A percentile compares a stretch with the other conserved stretches of the same genome.
phyloP scores from a whole-genome alignment of 2,329 filamentous ascomycete genomes.

The Verticillium longisporum region DNA sequence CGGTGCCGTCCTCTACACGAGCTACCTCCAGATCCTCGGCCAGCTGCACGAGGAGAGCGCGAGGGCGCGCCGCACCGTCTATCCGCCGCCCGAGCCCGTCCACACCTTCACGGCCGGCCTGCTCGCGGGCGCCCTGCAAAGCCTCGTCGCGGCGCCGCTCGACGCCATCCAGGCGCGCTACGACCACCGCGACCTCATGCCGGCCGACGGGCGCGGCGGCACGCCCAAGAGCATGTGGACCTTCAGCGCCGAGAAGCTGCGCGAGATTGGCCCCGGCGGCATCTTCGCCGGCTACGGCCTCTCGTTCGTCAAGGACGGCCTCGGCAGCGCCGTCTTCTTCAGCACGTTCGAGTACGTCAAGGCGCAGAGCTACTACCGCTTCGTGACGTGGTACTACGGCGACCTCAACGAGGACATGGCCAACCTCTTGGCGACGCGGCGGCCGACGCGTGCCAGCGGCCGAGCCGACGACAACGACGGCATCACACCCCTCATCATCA shows the following conservation, averaged over 20 bases:
- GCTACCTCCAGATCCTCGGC: constrained; percentile 65
- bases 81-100: constrained; percentile 57
- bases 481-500: constrained; percentile 43
- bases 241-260: constrained; percentile 56
- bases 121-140: constrained; percentile 62
- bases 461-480: constrained; percentile 14
- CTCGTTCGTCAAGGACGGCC: constrained; percentile 61
- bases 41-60: constrained; percentile 58
- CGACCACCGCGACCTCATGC: constrained; percentile 46
- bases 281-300: constrained; percentile 70
- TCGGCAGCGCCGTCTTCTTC: constrained; percentile 68
- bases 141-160: constrained; percentile 64
- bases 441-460: constrained; percentile 20
- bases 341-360: constrained; percentile 71
- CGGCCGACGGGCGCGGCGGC: constrained; percentile 26
- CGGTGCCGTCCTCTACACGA: constrained; percentile 68
- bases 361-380: constrained; percentile 65
- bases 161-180: constrained; percentile 72
- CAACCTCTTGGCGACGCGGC: constrained; percentile 39
- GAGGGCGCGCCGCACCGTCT: constrained; percentile 52
- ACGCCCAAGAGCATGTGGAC: constrained; percentile 62
- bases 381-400: constrained; percentile 65
- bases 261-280: constrained; percentile 65
- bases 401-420: constrained; percentile 45
- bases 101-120: constrained; percentile 66